Conservation (phyloP, 495 filamentous ascomycete species). For the Zalerion maritima region DNA sequence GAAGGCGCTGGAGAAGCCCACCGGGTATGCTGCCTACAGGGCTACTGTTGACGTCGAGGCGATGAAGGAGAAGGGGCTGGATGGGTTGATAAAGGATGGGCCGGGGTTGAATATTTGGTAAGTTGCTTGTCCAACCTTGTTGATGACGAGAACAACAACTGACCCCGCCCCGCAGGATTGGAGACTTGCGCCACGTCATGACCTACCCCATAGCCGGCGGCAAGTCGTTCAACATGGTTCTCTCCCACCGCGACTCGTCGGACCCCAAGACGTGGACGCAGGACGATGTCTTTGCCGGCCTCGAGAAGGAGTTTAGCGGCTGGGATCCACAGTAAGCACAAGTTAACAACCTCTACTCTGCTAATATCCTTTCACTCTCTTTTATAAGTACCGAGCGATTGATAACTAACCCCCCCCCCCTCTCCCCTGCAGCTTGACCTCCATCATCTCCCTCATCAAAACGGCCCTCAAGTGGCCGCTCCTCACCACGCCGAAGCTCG, state of each 20-base stretch:
- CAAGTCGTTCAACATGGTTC: constrained; percentile 34
- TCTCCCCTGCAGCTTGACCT: neutral
- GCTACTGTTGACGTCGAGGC: constrained; percentile 25
- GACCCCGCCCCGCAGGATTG: too few relatives aligned
- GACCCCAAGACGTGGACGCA: constrained; percentile 26
- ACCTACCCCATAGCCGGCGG: constrained; percentile 35
- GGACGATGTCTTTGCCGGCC: constrained; percentile 18
- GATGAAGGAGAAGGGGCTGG: constrained; percentile 24
- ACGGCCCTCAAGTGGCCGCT: constrained; percentile 28
- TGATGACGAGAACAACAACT: too few relatives aligned
- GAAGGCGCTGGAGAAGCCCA: too few relatives aligned
- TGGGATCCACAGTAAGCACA: constrained; percentile 24
- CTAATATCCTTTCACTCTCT: neutral
- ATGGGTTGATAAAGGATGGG: constrained; percentile 23
- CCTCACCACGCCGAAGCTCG: constrained; percentile 15
- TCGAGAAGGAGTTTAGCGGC: constrained; percentile 24
- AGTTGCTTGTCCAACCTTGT: constrained; percentile 2
- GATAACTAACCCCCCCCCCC: too few relatives aligned
- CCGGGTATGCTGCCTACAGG: constrained; percentile 25
- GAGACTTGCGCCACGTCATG: constrained; percentile 29
- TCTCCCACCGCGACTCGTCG: constrained; percentile 27
- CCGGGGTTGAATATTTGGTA: constrained; percentile 29
- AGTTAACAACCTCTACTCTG: neutral
- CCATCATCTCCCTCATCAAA: constrained; percentile 22
- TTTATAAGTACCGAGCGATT: too few relatives aligned